Conservation (phyloP, 2,329 filamentous ascomycete species). For the Nemania abortiva region DNA sequence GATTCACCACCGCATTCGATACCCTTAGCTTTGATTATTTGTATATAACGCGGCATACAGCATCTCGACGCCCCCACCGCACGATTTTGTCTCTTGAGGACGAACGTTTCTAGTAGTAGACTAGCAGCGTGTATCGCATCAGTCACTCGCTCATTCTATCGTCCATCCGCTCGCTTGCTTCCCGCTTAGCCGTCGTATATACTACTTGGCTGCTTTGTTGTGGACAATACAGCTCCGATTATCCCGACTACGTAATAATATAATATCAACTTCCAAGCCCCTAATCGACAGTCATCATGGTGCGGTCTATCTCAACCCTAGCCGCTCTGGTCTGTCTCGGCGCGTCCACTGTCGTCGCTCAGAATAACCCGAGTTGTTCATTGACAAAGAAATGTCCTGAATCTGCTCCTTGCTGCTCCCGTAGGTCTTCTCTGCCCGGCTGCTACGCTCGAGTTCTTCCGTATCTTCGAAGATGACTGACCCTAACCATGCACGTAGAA, state of each 20-base stretch:
- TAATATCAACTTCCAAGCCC: conserved; percentile 33
- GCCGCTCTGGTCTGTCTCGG: conserved; percentile 55
- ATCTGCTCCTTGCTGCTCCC: conserved; percentile 81
- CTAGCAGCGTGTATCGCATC: conserved; percentile 2
- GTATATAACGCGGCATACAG: conserved; percentile 22
- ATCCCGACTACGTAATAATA: conserved; percentile 34
- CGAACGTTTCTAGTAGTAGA: conserved; percentile 1
- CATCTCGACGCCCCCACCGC: conserved; percentile 10
- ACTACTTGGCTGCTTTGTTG: conserved; percentile 11
- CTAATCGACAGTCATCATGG: conserved; percentile 43
- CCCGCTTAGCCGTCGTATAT: conserved; percentile 14
- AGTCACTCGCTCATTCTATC: not conserved
- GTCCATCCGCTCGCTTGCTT: conserved; percentile 5
- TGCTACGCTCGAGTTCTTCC: not conserved
- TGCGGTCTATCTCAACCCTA: conserved; percentile 49
- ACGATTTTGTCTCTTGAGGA: conserved; percentile 5
- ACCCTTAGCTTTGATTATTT: conserved; percentile 5
- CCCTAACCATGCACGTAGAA: conserved; percentile 65
- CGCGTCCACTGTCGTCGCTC: conserved; percentile 55
- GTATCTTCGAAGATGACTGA: conserved; percentile 13
- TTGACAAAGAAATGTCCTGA: conserved; percentile 74
- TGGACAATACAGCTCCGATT: conserved; percentile 3
- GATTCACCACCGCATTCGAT: not conserved
- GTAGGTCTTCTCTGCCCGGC: conserved; percentile 62
- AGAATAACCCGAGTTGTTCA: conserved; percentile 57